phyloP scores from a whole-genome alignment of 2,329 filamentous ascomycete species.

The Pseudogymnoascus sp. region DNA sequence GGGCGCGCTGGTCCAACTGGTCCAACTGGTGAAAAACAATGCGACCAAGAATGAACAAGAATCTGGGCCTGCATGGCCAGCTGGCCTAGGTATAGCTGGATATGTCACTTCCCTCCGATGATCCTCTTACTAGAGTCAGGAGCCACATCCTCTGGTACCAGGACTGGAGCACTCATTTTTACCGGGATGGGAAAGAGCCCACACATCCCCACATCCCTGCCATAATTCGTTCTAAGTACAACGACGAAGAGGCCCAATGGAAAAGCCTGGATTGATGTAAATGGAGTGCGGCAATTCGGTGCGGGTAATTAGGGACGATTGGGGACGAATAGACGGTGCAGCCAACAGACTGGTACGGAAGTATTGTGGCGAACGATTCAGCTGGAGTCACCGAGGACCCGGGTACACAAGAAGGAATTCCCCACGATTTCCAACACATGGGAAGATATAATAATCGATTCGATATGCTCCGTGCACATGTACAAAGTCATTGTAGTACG shows the following conservation, averaged over 20 bases:
- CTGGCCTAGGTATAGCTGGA: constrained; percentile 6
- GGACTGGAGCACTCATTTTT: background rate
- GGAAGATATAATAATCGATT: background rate
- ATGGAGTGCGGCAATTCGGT: background rate
- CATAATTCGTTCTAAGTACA: background rate
- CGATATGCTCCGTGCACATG: background rate
- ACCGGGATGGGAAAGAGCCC: background rate
- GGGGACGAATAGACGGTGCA: background rate
- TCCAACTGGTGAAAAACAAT: background rate
- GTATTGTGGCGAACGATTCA: background rate
- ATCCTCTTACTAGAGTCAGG: background rate
- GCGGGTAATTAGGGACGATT: background rate
- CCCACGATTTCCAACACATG: background rate
- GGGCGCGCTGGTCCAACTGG: background rate
- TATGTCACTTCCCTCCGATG: background rate
- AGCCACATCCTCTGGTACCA: background rate
- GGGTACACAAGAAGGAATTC: constrained; percentile 1
- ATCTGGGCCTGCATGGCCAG: constrained; percentile 5
- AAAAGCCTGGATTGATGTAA: background rate
- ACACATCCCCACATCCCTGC: background rate
- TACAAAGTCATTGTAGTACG: background rate
- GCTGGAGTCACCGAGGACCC: background rate
- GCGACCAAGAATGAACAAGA: background rate
- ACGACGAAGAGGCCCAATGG: background rate
- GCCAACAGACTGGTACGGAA: background rate